Evolutionary conservation across 441 rosid genomes (phyloP), one percentile per base, ranked within the genome.

Genomic region (Pelargonium myrrhifolium): DNA sequence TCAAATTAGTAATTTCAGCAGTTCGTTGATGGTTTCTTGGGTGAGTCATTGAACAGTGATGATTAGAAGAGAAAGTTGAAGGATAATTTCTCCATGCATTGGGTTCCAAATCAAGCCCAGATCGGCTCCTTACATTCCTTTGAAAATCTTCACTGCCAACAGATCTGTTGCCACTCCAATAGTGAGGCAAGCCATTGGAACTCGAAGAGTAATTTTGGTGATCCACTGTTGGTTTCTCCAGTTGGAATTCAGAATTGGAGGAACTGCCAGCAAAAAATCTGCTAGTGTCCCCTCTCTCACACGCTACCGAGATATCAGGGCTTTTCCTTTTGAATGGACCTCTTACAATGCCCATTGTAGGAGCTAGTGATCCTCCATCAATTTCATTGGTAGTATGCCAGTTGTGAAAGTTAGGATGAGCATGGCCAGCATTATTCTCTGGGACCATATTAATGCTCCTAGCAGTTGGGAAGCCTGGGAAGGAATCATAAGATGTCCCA

Each of bases 121-220:
- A 56, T 51, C 77, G 72, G 60, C 79, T 75, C 71, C 81, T 75
- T 62, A 77, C 70, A 60, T 73, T 73, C 65, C 79, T 75, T 5
- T 65, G 58, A 60, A 58, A 58, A 64, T 67, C 71, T 31, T 77
- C 83, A 72, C 14, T 62, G 31, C 65, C 56, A 56, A 70, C 51
- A 17, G 68, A 39, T 37, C 67, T 63, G 64, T 31, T 63, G 65
- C 60, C 65, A 49, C 51, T 20, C 65, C 75, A 24, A 15, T 72
- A 49, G n/a, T 51, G 72, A 63, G 73, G 75, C 53, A 70, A 70
- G 11, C 75, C 70, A 42, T 37, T 20, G 68, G 74, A 65, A 64
- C 67, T 21, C 43, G 71, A 62, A 64, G 67, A 53, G 65, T 71
- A 21, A 56, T 62, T 68, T 64, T 70, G 69, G 68, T 53, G 63